Percentiles rank a stretch among this genome's conserved stretches.
phyloP scores from a whole-genome alignment of 208 protist species.

The Leishmania major region DNA sequence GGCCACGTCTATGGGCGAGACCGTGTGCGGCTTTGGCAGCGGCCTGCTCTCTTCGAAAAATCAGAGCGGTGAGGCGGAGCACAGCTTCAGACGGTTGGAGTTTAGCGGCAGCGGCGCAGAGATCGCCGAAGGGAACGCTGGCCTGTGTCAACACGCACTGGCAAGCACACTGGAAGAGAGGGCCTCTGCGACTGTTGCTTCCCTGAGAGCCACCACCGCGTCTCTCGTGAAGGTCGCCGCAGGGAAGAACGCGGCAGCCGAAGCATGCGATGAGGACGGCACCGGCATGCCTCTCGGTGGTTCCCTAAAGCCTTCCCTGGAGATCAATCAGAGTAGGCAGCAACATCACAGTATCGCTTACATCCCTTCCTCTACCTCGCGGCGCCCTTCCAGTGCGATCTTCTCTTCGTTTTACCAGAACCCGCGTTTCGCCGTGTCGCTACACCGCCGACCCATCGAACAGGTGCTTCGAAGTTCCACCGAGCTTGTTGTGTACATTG shows the following conservation, averaged over 20 bases:
- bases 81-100: not conserved
- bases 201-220: not conserved
- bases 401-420: not conserved
- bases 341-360: not conserved
- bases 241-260: not conserved
- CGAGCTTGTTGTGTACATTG: conserved; percentile 42
- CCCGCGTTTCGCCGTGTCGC: not conserved
- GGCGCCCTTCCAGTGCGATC: not conserved
- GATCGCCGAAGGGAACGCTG: no score
- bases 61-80: not conserved
- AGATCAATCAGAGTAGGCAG: not conserved
- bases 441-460: conserved; percentile 17
- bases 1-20: not conserved
- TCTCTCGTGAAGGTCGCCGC: not conserved
- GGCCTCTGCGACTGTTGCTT: not conserved
- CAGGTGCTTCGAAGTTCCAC: conserved; percentile 35
- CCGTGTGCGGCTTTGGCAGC: not conserved
- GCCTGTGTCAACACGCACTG: not conserved
- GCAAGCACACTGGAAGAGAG: not conserved
- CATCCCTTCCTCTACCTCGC: not conserved
- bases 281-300: not conserved
- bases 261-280: not conserved
- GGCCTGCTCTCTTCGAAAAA: not conserved
- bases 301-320: not conserved
- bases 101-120: not conserved